A percentile compares a stretch with the other conserved stretches of the same genome.
These are phyloP conservation scores for Irpex sp. DNA, from an alignment of 1,284 basidiomycete genomes.

Conservation along the genomic window DNA sequence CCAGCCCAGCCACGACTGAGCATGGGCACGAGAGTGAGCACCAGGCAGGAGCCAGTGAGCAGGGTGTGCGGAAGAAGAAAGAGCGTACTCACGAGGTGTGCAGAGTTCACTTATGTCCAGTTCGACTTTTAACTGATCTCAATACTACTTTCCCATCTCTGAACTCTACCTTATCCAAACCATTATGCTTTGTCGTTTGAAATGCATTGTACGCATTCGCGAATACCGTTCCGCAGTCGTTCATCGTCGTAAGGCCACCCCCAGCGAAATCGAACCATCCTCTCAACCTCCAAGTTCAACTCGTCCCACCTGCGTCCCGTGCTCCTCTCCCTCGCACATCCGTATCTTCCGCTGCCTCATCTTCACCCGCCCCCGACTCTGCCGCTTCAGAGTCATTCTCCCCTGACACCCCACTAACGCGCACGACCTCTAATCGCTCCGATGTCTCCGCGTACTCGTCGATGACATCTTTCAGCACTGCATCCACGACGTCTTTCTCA, in stretches of 20 bases:
- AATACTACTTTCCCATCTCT: neutral
- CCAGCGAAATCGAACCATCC: slow-evolving; percentile 84
- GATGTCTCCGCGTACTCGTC: slow-evolving; percentile 44
- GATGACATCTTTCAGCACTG: slow-evolving; percentile 22
- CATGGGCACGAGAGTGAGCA: neutral
- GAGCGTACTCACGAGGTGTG: slow-evolving; percentile 55
- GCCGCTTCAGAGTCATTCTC: neutral
- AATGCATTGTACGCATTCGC: neutral
- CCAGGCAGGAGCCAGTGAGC: slow-evolving; percentile 22
- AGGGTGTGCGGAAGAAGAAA: slow-evolving; percentile 37
- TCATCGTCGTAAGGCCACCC: slow-evolving; percentile 83
- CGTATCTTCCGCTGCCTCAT: slow-evolving; percentile 24
- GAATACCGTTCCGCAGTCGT: slow-evolving; percentile 50
- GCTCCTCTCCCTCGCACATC: slow-evolving; percentile 34
- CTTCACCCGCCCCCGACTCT: neutral
- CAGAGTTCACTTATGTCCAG: neutral
- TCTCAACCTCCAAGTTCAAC: slow-evolving; percentile 90
- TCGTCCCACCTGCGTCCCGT: slow-evolving; percentile 69
- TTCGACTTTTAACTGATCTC: neutral
- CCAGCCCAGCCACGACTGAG: neutral
- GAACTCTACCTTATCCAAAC: slow-evolving; percentile 15
- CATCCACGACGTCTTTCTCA: slow-evolving; percentile 43
- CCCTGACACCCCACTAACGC: slow-evolving; percentile 24
- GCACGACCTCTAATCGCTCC: slow-evolving; percentile 42
- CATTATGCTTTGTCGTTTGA: neutral